Conservation (phyloP, 1,139 yeast species). For the Cylindricascospora bacillispora region DNA sequence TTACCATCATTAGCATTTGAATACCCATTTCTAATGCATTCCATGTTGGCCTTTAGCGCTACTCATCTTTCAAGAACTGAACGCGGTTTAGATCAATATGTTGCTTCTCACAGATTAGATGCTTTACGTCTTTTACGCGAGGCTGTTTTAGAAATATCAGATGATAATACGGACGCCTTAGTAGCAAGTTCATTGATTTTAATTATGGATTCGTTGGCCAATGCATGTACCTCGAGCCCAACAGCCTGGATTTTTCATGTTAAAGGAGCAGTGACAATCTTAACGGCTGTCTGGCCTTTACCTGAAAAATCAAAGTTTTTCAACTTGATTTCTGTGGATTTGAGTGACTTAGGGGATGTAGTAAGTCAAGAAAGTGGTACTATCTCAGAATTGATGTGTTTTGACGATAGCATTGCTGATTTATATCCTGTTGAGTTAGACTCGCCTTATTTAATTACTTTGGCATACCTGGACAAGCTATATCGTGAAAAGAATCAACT, state of each 20-base stretch:
- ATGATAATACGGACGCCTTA: constrained; percentile 80
- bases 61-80: constrained; percentile 75
- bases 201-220: constrained; percentile 88
- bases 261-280: constrained; percentile 89
- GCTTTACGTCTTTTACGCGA: constrained; percentile 70
- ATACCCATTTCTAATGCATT: constrained; percentile 85
- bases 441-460: constrained; percentile 75
- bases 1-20: constrained; percentile 82
- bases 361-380: constrained; percentile 34
- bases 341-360: constrained; percentile 68
- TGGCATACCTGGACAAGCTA: constrained; percentile 75
- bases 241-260: constrained; percentile 96
- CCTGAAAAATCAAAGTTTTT: constrained; percentile 66
- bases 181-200: constrained; percentile 84
- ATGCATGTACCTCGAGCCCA: constrained; percentile 59
- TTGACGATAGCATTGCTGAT: constrained; percentile 75
- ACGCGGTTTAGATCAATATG: constrained; percentile 67
- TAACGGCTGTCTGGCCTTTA: constrained; percentile 90
- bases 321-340: constrained; percentile 65
- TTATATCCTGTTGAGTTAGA: constrained; percentile 72
- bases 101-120: constrained; percentile 78
- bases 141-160: constrained; percentile 71
- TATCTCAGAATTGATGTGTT: constrained; percentile 59
- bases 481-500: constrained; percentile 73
- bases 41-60: constrained; percentile 80